A percentile compares a stretch with the other conserved stretches of the same genome.
phyloP scores from a whole-genome alignment of 2,329 filamentous ascomycete species.

The Pseudogymnoascus sp. region DNA sequence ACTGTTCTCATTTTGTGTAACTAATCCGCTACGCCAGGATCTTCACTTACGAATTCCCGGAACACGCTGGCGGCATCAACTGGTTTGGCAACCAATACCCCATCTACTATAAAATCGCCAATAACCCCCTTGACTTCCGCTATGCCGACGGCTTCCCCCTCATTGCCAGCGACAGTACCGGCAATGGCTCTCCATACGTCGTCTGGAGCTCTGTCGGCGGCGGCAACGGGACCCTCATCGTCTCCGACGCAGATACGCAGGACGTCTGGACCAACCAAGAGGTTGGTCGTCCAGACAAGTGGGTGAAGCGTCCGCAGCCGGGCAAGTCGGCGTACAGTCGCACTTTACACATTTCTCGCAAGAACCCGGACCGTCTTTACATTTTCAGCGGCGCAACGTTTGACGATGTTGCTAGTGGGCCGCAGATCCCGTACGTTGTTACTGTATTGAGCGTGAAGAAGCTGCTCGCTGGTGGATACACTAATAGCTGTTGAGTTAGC shows the following conservation, averaged over 20 bases:
- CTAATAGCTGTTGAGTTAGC: background rate
- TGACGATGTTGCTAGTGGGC: background rate
- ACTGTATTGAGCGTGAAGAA: background rate
- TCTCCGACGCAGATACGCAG: constrained; percentile 18
- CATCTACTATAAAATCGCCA: background rate
- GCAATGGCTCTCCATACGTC: constrained; percentile 9
- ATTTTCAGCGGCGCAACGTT: constrained; percentile 21
- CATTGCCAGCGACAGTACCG: background rate
- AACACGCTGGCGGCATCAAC: background rate
- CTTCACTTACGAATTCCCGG: constrained; percentile 48
- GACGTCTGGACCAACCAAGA: constrained; percentile 25
- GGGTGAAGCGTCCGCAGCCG: constrained; percentile 22
- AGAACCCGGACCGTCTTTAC: constrained; percentile 21
- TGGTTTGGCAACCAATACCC: constrained; percentile 35
- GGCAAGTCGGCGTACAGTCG: constrained; percentile 22
- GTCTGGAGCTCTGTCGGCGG: constrained; percentile 21
- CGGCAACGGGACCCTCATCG: constrained; percentile 24
- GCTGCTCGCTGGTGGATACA: background rate
- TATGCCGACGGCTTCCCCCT: background rate
- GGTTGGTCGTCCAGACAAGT: constrained; percentile 22
- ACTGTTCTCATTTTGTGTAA: constrained; percentile 29
- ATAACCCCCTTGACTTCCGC: background rate
- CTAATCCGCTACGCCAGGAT: background rate
- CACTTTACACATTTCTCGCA: constrained; percentile 22
- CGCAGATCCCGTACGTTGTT: background rate